These are phyloP conservation scores for Mucor sp. DNA, from an alignment of 371 early-diverging fungal genomes.

Conservation along the genomic window DNA sequence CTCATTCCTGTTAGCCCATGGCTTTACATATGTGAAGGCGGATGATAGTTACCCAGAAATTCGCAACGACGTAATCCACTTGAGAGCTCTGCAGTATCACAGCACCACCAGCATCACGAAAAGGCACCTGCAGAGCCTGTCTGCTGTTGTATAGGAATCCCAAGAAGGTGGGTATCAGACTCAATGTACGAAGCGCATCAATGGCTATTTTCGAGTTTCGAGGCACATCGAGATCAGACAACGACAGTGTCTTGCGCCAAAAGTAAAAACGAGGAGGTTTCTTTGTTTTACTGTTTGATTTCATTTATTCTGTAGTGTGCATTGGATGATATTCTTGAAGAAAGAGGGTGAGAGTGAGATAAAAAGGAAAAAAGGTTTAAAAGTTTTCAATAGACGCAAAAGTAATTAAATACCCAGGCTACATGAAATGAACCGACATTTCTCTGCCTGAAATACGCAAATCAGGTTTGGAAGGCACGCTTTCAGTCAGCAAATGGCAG, in stretches of 20 bases:
- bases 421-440: constrained; percentile 2
- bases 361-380: neutral
- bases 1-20: neutral
- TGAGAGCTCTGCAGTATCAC: constrained; percentile 53
- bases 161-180: constrained; percentile 55
- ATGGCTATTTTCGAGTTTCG: constrained; percentile 42
- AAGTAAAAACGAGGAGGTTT: constrained; percentile 30
- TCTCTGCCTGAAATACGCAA: constrained; percentile 4
- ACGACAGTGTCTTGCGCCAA: constrained; percentile 29
- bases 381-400: neutral
- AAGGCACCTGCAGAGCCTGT: constrained; percentile 43
- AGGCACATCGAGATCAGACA: constrained; percentile 50
- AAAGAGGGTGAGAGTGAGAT: neutral
- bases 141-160: constrained; percentile 49
- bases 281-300: constrained; percentile 2
- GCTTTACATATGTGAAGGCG: neutral
- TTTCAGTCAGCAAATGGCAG: constrained; percentile 45
- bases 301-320: neutral
- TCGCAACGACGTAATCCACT: constrained; percentile 60
- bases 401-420: neutral
- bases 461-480: neutral
- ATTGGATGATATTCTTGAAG: neutral
- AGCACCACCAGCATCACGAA: constrained; percentile 57
- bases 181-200: constrained; percentile 47
- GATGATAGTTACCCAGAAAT: constrained; percentile 50